phyloP scores from a whole-genome alignment of 441 rosid species.

The Erodium moschatum region DNA sequence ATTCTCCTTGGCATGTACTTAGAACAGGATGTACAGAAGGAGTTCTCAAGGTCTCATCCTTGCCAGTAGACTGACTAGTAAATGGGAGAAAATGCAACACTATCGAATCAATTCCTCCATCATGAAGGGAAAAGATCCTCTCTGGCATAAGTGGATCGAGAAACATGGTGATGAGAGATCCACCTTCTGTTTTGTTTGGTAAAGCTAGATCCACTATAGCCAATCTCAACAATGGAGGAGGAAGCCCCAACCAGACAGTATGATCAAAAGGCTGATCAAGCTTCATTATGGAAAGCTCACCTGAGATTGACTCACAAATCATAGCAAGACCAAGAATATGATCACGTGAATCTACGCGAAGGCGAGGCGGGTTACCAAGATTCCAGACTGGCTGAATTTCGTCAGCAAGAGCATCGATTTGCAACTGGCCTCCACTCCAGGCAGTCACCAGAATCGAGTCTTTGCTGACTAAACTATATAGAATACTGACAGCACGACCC shows the following conservation, averaged over 20 bases:
- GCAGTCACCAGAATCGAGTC: conserved; percentile 85
- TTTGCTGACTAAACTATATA: conserved; percentile 73
- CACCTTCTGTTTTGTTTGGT: conserved; percentile 42
- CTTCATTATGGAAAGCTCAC: conserved; percentile 40
- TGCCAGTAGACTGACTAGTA: conserved; percentile 65
- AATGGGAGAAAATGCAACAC: conserved; percentile 91
- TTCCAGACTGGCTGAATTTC: conserved; percentile 96
- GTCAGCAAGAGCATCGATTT: conserved; percentile 88
- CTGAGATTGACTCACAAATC: conserved; percentile 65
- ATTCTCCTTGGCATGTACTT: conserved; percentile 69
- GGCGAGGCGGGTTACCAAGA: conserved; percentile 56
- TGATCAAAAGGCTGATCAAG: conserved; percentile 53
- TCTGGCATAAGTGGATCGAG: conserved; percentile 73
- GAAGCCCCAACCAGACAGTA: conserved; percentile 74
- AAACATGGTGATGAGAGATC: conserved; percentile 43
- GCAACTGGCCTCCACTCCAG: conserved; percentile 93
- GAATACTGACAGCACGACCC: conserved; percentile 73
- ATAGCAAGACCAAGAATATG: conserved; percentile 65
- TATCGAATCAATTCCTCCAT: conserved; percentile 80
- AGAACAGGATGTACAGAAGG: conserved; percentile 84
- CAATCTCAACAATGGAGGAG: conserved; percentile 80
- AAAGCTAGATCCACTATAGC: conserved; percentile 90
- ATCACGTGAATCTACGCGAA: conserved; percentile 51
- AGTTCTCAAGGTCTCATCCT: conserved; percentile 55
- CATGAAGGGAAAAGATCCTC: conserved; percentile 66